Evolutionary conservation across 768 basidiomycete genomes (phyloP), one percentile per base, ranked within the genome.

Genomic region (Kwoniella shandongensis): DNA sequence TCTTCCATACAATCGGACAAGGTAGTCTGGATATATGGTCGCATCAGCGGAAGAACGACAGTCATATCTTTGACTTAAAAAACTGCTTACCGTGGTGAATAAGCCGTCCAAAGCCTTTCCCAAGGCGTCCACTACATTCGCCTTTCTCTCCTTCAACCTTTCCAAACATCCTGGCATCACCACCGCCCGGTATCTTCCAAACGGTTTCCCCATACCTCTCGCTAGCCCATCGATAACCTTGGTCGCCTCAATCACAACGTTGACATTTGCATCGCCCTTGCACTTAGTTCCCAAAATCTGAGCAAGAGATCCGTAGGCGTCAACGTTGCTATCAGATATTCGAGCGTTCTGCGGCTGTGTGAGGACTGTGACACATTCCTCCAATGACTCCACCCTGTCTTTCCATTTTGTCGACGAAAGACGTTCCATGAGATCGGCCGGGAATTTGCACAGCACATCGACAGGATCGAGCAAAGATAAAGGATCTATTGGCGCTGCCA

Each of bases 361-460:
- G 27, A 98, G 77, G 32, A 90, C 77, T 2, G 83, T 82, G 42
- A 85, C 80, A 22, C 94, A 81, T 25, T 90, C 89, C 62, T 96
- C 92, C 29, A 98, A 79, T 2, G 84, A 88, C 42, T 78, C 77
- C 67, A 93, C 89, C 71, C 97, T 92, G 38, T 99, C 96, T 72
- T 99, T 98, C 96, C 96, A 99, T 77, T 98, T 97, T 0, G 90
- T 85, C 3, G 96, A 98, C 22, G 85, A 83, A 47, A 99, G 81
- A 48, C 82, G 80, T 2, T 85, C 80, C 56, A 88, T 84, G 59
- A 97, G 80, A 54, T 86, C 85, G 2, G 83, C 74, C 0, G 96
- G 88, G 40, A 97, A 81, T 62, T 87, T 86, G 2, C 84, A 76
- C 20, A 86, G 80, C 53, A 96, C 85, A 70, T 92, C 83, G 38